Conservation (phyloP, 345 rosid genomes). For the Citrus inodora region DNA sequence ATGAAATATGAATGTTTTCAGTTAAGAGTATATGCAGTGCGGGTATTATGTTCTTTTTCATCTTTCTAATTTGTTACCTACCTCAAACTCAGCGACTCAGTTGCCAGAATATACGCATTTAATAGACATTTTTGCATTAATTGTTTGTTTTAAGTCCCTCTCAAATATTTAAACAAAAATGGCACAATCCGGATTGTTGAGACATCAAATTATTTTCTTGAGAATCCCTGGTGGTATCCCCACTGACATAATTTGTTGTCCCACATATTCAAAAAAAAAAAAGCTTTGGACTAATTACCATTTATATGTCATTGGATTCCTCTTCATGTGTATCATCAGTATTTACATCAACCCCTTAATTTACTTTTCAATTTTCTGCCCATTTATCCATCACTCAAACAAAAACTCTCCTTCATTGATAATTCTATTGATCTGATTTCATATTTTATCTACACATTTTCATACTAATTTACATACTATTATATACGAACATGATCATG, state of each 20-base stretch:
- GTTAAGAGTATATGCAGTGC: no score
- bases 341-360: conserved; percentile 6
- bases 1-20: background rate
- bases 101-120: background rate
- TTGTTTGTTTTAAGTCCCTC: background rate
- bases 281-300: conserved; percentile 12
- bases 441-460: background rate
- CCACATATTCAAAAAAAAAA: conserved; percentile 24
- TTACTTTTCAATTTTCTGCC: background rate
- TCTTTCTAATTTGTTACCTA: background rate
- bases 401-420: background rate
- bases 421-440: background rate
- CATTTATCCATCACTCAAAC: background rate
- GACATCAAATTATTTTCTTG: background rate
- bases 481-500: background rate
- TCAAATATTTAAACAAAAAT: background rate
- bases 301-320: conserved; percentile 35
- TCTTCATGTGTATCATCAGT: conserved; percentile 4
- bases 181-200: background rate
- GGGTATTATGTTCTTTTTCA: background rate
- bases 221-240: conserved; percentile 20
- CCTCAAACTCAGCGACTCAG: background rate
- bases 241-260: conserved; percentile 29
- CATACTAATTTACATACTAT: background rate
- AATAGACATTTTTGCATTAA: background rate